Base-by-base conservation (phyloP, 495 filamentous ascomycete species). In the Evansstolkia leycettana region DNA sequence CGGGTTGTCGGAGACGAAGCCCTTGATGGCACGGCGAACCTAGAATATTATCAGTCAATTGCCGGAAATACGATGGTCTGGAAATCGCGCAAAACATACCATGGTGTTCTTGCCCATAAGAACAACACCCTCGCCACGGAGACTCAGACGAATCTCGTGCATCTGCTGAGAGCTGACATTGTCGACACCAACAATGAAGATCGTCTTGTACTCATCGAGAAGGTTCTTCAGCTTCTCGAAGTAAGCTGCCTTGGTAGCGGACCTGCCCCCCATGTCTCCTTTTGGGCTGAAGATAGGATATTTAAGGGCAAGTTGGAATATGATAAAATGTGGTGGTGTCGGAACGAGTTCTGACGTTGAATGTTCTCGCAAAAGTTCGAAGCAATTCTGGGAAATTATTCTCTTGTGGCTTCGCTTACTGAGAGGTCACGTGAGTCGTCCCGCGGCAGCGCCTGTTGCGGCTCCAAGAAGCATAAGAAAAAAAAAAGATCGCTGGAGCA, bases 31-130 rank as follows among this genome's bases (percentile, higher is more conserved):
- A 72, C 90, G 88, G 58, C 90, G 88, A 48, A 95, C 82, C 82
- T 86, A 36, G 38, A 46, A 38, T 20, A 12, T 30, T 36, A 25
- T 23, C 12, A 31, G 49, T 51, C 34, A 52, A 46, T 47, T 38
- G 26, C 19, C 5, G 31, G 17, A 3, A 18, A 5, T 20, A 17
- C 7, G 5, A n/a, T 27, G 25, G 11, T 29, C 28, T 29, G 14
- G 10, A 11, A 25, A 12, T 7, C 15, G 29, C 12, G 26, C 5
- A 31, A n/a, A 17, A 42, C 70, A 33, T 61, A 86, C 87, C 89
- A 96, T 96, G 60, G 89, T 96, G 75, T 99, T 99, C 78, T 99
- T 99, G 56, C 90, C 90, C 90, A 99, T 99, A 64, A 96, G 75
- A 45, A 96, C 86, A 48, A 94, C 80, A 65, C 74, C 88, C 58